Evolutionary conservation across 306 rosid species (phyloP).

Genomic region (Parietaria judaica): DNA sequence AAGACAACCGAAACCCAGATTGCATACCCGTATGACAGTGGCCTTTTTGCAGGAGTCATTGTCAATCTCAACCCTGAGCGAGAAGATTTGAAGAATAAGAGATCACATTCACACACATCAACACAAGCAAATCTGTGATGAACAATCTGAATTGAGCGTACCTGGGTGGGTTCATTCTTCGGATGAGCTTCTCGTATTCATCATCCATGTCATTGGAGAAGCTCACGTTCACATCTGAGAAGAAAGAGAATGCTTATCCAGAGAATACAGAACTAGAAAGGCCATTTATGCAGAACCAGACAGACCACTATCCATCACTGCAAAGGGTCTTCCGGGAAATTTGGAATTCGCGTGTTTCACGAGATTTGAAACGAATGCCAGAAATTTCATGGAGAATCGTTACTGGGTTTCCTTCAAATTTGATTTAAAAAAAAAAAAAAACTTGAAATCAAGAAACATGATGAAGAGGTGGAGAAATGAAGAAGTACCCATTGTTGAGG

Average conservation of each 20-base stretch:
- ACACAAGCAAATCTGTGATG: too few relatives aligned
- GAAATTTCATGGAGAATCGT: neutral
- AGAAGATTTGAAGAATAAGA: constrained; percentile 13
- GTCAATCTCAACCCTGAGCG: constrained; percentile 88
- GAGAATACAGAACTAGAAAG: constrained; percentile 10
- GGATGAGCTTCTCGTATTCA: constrained; percentile 78
- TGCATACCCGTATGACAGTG: constrained; percentile 70
- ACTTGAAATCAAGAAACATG: too few relatives aligned
- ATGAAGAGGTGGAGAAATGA: constrained; percentile 4
- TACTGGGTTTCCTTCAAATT: too few relatives aligned
- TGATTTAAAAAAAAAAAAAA: constrained; percentile 19
- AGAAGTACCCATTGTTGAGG: constrained; percentile 43
- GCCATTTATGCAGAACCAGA: constrained; percentile 24
- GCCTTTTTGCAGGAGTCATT: constrained; percentile 76
- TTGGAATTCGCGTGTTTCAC: constrained; percentile 1
- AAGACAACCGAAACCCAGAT: constrained; percentile 1
- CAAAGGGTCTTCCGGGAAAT: constrained; percentile 9
- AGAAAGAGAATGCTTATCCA: constrained; percentile 27
- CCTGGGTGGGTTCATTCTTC: constrained; percentile 92
- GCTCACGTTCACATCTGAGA: constrained; percentile 63
- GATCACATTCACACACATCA: too few relatives aligned
- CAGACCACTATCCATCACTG: constrained; percentile 27
- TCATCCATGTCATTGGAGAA: constrained; percentile 75
- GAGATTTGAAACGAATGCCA: neutral
- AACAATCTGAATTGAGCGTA: constrained; percentile 12